Evolutionary conservation across 139 green algal species (phyloP).

Genomic region (Coelastrella sp.): DNA sequence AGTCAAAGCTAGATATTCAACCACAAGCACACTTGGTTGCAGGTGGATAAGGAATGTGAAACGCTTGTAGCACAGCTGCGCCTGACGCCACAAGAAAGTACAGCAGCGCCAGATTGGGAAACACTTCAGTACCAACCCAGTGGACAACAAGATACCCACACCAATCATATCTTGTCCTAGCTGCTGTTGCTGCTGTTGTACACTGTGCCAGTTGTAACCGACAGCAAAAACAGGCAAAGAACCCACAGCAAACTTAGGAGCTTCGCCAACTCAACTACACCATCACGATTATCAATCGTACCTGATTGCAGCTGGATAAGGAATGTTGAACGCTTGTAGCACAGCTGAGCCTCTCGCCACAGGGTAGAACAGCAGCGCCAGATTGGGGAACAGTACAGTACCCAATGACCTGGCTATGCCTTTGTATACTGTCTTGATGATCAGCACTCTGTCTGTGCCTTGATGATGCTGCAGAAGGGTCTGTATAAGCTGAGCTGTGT

Average conservation of each 20-base stretch:
- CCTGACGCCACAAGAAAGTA: background rate
- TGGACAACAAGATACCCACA: background rate
- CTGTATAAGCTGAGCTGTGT: background rate
- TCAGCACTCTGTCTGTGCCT: background rate
- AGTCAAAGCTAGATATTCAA: no score
- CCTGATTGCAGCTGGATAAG: background rate
- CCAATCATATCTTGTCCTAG: no score
- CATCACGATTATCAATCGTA: background rate
- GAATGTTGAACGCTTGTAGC: background rate
- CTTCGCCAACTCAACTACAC: no score
- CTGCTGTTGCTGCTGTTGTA: no score
- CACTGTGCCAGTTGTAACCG: no score
- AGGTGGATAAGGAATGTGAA: background rate
- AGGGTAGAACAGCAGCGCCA: background rate
- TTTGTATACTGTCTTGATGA: slow-evolving; percentile 2
- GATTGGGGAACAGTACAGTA: background rate
- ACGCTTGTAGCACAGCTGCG: background rate
- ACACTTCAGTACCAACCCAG: background rate
- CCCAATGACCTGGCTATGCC: background rate
- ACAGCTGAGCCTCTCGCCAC: background rate
- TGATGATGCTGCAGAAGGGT: background rate
- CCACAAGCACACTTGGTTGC: background rate
- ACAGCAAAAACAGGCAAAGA: no score
- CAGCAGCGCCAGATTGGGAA: background rate
- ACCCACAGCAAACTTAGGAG: no score